Base-by-base conservation (phyloP, 2,329 filamentous ascomycete species). In the Berkeleyomyces basicola region DNA sequence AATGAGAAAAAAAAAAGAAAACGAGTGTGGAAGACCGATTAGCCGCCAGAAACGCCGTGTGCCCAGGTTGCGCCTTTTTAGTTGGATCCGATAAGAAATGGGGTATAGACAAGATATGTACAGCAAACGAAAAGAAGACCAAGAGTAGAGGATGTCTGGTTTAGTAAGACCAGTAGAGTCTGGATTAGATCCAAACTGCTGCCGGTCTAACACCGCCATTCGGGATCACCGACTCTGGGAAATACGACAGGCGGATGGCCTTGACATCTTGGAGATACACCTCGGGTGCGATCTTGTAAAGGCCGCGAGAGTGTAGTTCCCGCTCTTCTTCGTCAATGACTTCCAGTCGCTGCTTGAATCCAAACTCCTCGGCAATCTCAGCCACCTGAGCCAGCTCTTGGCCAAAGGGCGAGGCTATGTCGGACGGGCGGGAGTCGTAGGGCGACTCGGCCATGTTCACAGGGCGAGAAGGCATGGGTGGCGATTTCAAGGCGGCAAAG, bases 381-480 rank as follows among this genome's bases (percentile, higher is more conserved):
- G 90, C 90, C 33, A 97, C 88, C 74, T 97, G 87, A 63, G 89
- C 90, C 61, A 97, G 78, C 74, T 99, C 93, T 59, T 86, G 85
- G 61, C 89, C 89, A 69, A 97, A 97, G 0, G 92, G 92, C 71
- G 93, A 83, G 55, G 74, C 68, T 3, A 55, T 55, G 37, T 77
- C 72, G 70, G 74, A n/a, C 73, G 67, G 65, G 59, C 55, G 65
- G 55, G 33, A 49, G 40, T 64, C 62, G 10, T 63, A 63, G 59
- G 71, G 67, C 59, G 70, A 67, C 62, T 70, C 70, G 58, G 71
- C 66, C 39, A 71, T 65, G 33, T 55, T 36, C 11, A 31, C 14
- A 11, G 72, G 71, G n/a, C 71, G 66, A 0, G 70, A 65, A 42
- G 70, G 66, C 58, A 68, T 67, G 65, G 64, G 64, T 68, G 67